A percentile compares a stretch with the other conserved stretches of the same genome.
Conservation (phyloP, 2,329 filamentous ascomycete genomes). For the Ophiostoma himal-ulmi region DNA sequence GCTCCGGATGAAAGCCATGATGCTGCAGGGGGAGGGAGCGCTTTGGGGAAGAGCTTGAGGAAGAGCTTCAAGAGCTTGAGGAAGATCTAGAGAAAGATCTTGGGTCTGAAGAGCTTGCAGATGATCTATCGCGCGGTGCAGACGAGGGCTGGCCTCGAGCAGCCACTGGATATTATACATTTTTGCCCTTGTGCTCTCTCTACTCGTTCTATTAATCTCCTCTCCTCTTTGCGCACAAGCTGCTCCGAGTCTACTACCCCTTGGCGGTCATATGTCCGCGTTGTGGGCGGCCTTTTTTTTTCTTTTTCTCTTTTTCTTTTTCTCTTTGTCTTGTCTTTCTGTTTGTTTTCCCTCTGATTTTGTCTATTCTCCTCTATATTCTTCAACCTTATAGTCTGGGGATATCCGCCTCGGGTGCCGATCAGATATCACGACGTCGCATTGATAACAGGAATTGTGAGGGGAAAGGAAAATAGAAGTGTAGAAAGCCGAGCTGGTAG, state of each 20-base stretch:
- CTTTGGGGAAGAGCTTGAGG: not conserved
- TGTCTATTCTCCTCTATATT: not conserved
- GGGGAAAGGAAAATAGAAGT: conserved; percentile 9
- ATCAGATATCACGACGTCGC: not conserved
- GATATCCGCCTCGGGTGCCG: not conserved
- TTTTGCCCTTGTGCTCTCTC: not conserved
- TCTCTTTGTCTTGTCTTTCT: not conserved
- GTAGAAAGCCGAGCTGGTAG: not conserved
- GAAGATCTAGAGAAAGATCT: not conserved
- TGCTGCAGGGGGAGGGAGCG: not conserved
- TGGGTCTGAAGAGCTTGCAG: conserved; percentile 6
- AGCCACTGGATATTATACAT: conserved; percentile 5
- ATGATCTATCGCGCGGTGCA: not conserved
- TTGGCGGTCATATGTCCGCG: not conserved
- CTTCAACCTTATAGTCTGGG: not conserved
- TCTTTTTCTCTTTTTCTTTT: not conserved
- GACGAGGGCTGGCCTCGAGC: not conserved
- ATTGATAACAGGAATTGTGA: not conserved
- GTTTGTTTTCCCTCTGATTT: not conserved
- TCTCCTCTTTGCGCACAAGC: not conserved
- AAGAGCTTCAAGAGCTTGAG: not conserved
- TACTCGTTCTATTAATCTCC: not conserved
- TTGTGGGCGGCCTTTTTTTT: not conserved
- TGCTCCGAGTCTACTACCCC: not conserved
- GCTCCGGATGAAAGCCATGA: conserved; percentile 3